Evolutionary conservation across 2,329 filamentous ascomycete genomes (phyloP).

Genomic region (Fusarium zealandicum): DNA sequence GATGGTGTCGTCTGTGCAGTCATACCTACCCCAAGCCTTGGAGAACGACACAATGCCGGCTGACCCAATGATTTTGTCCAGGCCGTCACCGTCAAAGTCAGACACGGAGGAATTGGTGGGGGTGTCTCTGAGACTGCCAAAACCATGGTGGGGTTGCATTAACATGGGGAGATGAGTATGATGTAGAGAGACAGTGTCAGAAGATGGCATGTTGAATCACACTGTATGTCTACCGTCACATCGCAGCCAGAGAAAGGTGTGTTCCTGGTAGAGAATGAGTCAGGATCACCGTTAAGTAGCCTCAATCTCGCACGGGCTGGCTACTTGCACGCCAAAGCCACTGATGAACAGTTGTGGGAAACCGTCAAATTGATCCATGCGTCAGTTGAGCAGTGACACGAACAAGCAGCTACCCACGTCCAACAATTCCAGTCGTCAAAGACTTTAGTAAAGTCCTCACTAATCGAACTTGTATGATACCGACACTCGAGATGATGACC

Average conservation of each 20-base stretch:
- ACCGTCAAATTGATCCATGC: constrained; percentile 18
- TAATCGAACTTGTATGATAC: constrained; percentile 10
- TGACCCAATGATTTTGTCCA: constrained; percentile 27
- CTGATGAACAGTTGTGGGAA: constrained; percentile 26
- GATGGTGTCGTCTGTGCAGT: constrained; percentile 12
- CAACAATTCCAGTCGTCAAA: constrained; percentile 32
- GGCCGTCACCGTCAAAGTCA: constrained; percentile 11
- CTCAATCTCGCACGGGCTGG: too few relatives aligned
- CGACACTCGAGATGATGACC: not conserved
- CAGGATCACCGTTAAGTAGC: too few relatives aligned
- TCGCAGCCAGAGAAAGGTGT: not conserved
- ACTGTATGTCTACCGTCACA: constrained; percentile 17
- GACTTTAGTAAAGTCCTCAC: too few relatives aligned
- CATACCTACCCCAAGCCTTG: constrained; percentile 3
- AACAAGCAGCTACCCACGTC: constrained; percentile 26
- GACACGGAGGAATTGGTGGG: constrained; percentile 27
- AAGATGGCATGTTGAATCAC: too few relatives aligned
- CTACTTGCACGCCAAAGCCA: constrained; percentile 10
- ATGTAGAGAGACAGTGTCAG: constrained; percentile 19
- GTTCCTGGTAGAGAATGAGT: too few relatives aligned
- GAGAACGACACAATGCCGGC: constrained; percentile 9
- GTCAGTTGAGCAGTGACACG: constrained; percentile 20
- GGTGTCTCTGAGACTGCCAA: constrained; percentile 22
- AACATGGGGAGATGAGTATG: constrained; percentile 12
- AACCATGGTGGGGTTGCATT: constrained; percentile 29